These are phyloP conservation scores for Cochlearia excelsa DNA, from an alignment of 345 rosid genomes.

Conservation along the genomic window DNA sequence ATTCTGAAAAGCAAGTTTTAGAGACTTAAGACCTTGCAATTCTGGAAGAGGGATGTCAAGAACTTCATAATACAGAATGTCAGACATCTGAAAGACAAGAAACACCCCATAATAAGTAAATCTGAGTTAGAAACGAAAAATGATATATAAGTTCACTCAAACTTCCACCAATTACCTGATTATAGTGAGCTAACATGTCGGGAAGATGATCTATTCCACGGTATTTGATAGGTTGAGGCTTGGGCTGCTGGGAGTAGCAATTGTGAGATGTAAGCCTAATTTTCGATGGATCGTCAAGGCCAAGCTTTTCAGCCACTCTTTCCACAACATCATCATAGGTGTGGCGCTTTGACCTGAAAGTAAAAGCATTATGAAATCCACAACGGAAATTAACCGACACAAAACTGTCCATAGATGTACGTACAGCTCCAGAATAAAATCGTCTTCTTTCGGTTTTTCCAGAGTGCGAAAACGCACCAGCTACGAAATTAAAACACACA, in stretches of 20 bases:
- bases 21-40: slow-evolving; percentile 82
- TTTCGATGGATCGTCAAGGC: slow-evolving; percentile 83
- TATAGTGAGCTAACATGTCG: slow-evolving; percentile 90
- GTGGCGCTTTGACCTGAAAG: slow-evolving; percentile 77
- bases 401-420: slow-evolving; percentile 34
- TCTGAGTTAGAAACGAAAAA: not conserved
- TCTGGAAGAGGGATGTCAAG: slow-evolving; percentile 98
- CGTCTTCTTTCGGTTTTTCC: slow-evolving; percentile 92
- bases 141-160: slow-evolving; percentile 8
- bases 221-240: slow-evolving; percentile 90
- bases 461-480: slow-evolving; percentile 81
- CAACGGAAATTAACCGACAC: slow-evolving; percentile 3
- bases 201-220: slow-evolving; percentile 83
- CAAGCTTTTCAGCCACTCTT: slow-evolving; percentile 77
- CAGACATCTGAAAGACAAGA: slow-evolving; percentile 64
- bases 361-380: slow-evolving; percentile 24
- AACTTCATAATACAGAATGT: slow-evolving; percentile 93
- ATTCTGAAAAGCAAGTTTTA: slow-evolving; percentile 89
- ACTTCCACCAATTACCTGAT: slow-evolving; percentile 55
- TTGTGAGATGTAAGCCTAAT: slow-evolving; percentile 95
- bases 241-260: slow-evolving; percentile 99
- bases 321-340: slow-evolving; percentile 89
- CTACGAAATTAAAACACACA: slow-evolving; percentile 37
- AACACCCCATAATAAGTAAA: slow-evolving; percentile 21
- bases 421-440: slow-evolving; percentile 83